Base-by-base conservation (phyloP, 2,329 filamentous ascomycete genomes). In the Meredithiella fracta region DNA sequence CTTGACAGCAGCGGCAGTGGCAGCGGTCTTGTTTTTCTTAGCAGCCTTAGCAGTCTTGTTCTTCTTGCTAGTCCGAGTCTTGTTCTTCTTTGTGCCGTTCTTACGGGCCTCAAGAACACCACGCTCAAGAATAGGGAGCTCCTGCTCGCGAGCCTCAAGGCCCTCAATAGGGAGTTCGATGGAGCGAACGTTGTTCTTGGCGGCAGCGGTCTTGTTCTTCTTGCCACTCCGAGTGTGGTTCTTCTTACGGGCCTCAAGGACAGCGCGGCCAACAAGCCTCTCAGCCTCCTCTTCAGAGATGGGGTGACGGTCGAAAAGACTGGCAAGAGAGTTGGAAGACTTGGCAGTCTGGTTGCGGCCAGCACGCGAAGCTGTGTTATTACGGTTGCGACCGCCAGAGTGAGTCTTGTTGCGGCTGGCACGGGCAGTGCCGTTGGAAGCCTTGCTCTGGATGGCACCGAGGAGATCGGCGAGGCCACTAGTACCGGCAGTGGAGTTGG, bases 81-180 rank as follows among this genome's bases (percentile, higher is more conserved):
- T 22, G 22, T 47, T 51, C 26, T 23, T 1, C 20, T 40, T 42
- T 9, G 15, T 50, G 40, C 20, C 34, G 31, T 56, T 56, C 15
- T 51, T 52, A 49, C 54, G 54, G n/a, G 44, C 47, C 17, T 53
- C 54, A 14, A 52, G 11, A 8, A n/a, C n/a, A n/a, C 34, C 38
- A 23, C 54, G 49, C 4, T 31, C 53, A 37, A 49, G n/a, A 14
- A 38, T 17, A 5, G 40, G 40, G 15, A 47, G 40, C 9, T 17
- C 15, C 4, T 34, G 40, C 7, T 9, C 22, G n/a, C n/a, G n/a
- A 4, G 31, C 40, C 9, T 47, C 44, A n/a, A 9, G 34, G 9
- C n/a, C 34, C 9, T 14, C 17, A 51, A 17, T 9, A 23, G 2
- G 14, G 9, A 49, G 26, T 5, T n/a, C 26, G 7, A 47, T 29